Evolutionary conservation across 306 rosid genomes (phyloP).

Genomic region (Senna siamea): DNA sequence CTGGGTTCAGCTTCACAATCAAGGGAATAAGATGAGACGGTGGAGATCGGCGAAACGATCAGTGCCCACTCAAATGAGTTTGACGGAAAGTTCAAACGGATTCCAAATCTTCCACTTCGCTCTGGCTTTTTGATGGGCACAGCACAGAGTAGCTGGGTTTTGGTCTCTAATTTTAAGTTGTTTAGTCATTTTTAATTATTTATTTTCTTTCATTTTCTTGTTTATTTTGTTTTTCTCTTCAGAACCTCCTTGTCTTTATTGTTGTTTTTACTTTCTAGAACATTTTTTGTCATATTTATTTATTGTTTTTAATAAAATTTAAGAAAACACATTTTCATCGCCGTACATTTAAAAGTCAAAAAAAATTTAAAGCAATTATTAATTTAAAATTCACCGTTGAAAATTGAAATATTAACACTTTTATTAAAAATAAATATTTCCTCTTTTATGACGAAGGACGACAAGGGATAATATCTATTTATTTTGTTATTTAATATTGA

Average conservation of each 20-base stretch:
- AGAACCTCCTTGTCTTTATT: background rate
- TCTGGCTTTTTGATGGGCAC: constrained; percentile 34
- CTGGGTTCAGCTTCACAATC: constrained; percentile 30
- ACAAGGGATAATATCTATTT: no score
- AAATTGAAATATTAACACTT: no score
- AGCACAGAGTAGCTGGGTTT: constrained; percentile 39
- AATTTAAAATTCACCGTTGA: no score
- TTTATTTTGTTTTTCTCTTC: background rate
- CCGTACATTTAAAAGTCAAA: no score
- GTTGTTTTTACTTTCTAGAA: background rate
- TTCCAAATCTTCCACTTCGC: constrained; percentile 49
- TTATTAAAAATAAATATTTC: no score
- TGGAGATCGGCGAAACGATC: constrained; percentile 49
- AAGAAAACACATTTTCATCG: no score
- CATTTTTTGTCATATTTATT: background rate
- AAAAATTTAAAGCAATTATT: no score
- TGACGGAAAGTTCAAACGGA: constrained; percentile 55
- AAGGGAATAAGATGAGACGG: constrained; percentile 30
- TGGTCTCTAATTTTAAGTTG: constrained; percentile 23
- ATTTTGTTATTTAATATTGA: no score
- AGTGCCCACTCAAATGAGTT: constrained; percentile 43
- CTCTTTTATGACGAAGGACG: no score
- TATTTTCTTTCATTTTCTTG: background rate
- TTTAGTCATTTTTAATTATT: background rate
- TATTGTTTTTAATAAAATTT: no score